phyloP scores from a whole-genome alignment of 2,329 filamentous ascomycete species.

The Alternaria burnsii region DNA sequence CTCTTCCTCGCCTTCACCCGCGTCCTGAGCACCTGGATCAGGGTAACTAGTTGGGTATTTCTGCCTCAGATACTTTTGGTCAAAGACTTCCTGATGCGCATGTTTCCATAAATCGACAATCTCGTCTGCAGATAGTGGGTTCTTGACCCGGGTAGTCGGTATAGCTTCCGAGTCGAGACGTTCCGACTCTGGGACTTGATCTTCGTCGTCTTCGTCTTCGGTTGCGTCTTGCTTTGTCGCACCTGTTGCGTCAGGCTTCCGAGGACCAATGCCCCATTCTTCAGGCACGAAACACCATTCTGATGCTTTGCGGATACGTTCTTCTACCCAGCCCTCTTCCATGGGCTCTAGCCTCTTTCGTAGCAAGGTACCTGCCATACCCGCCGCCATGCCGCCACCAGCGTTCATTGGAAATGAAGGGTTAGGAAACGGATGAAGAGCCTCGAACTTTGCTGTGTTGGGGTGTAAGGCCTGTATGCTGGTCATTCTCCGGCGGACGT shows the following conservation, averaged over 20 bases:
- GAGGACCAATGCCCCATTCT: slow-evolving; percentile 41
- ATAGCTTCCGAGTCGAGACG: slow-evolving; percentile 21
- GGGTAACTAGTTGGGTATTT: slow-evolving; percentile 16
- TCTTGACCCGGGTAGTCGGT: slow-evolving; percentile 27
- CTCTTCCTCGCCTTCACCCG: slow-evolving; percentile 20
- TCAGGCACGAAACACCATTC: slow-evolving; percentile 42
- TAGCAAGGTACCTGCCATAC: slow-evolving; percentile 34
- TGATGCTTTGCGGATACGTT: slow-evolving; percentile 35
- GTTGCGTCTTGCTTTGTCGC: slow-evolving; percentile 18
- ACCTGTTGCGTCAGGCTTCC: slow-evolving; percentile 11
- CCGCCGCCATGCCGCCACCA: slow-evolving; percentile 20
- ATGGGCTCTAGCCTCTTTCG: slow-evolving; percentile 38
- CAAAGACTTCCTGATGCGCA: slow-evolving; percentile 32
- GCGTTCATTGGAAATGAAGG: slow-evolving; percentile 31
- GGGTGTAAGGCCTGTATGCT: slow-evolving; percentile 14
- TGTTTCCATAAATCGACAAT: slow-evolving; percentile 31
- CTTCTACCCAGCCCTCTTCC: slow-evolving; percentile 44
- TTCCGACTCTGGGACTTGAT: slow-evolving; percentile 14
- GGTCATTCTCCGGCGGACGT: slow-evolving; percentile 14
- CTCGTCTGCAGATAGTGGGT: slow-evolving; percentile 30
- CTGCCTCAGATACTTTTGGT: slow-evolving; percentile 22
- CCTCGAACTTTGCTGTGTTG: slow-evolving; percentile 23
- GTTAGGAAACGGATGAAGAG: slow-evolving; percentile 38
- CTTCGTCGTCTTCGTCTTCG: slow-evolving; percentile 19
- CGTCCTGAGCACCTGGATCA: slow-evolving; percentile 11